Conservation (phyloP, 1,284 basidiomycete species). For the Ceratorhiza oryzae-sativae region DNA sequence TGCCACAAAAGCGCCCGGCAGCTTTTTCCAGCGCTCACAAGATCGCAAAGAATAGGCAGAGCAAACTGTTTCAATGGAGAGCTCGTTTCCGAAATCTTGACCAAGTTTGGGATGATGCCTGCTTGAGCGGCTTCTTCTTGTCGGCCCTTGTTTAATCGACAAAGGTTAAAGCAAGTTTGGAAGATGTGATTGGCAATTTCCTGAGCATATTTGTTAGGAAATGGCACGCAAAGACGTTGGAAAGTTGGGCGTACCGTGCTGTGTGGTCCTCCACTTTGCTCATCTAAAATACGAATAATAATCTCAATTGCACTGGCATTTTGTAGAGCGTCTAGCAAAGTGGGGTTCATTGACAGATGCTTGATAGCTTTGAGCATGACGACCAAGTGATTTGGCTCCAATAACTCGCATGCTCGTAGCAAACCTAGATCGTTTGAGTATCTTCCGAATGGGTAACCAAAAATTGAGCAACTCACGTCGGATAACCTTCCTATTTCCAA, state of each 20-base stretch:
- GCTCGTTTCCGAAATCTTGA: conserved; percentile 83
- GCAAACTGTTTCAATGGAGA: conserved; percentile 97
- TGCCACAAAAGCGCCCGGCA: conserved; percentile 89
- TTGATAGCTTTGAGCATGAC: conserved; percentile 94
- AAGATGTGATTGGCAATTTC: conserved; percentile 94
- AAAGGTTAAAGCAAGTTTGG: conserved; percentile 94
- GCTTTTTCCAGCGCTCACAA: conserved; percentile 91
- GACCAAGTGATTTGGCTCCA: conserved; percentile 85
- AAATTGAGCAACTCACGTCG: conserved; percentile 62
- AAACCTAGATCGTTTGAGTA: conserved; percentile 62
- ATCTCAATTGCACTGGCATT: conserved; percentile 96
- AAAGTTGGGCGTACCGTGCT: conserved; percentile 69
- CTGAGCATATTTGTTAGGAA: conserved; percentile 54
- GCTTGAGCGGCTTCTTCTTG: conserved; percentile 98
- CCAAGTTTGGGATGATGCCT: conserved; percentile 90
- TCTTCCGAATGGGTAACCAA: not conserved
- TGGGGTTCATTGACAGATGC: conserved; percentile 92
- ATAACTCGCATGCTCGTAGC: conserved; percentile 80
- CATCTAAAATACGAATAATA: conserved; percentile 82
- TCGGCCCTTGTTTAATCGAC: conserved; percentile 89
- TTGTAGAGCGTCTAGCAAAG: conserved; percentile 89
- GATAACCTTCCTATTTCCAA: conserved; percentile 88
- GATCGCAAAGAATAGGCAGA: conserved; percentile 92
- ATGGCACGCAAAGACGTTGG: not conserved
- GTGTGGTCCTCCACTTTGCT: conserved; percentile 79